Evolutionary conservation across 2,329 filamentous ascomycete genomes (phyloP).

Genomic region (Aspergillus fumigatus): DNA sequence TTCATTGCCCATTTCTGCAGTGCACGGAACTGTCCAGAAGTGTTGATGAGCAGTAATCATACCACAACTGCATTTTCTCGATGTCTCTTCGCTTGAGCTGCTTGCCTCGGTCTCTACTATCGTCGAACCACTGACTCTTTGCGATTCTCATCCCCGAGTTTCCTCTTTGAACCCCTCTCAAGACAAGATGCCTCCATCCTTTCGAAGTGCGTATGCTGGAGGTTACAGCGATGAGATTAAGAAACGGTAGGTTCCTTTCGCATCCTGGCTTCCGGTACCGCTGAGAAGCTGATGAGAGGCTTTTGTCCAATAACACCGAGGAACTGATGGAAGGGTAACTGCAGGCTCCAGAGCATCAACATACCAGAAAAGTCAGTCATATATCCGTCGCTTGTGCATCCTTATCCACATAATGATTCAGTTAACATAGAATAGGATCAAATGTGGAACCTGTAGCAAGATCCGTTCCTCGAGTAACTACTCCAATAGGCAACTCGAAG

Average conservation of each 20-base stretch:
- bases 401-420: not conserved
- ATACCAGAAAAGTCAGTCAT: constrained; percentile 31
- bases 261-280: not conserved
- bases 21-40: not conserved
- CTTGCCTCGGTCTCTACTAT: not conserved
- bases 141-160: not conserved
- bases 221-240: constrained; percentile 23
- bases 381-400: not conserved
- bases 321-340: not conserved
- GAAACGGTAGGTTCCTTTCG: constrained; percentile 15
- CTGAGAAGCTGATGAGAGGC: no score
- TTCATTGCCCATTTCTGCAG: not conserved
- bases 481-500: constrained; percentile 46
- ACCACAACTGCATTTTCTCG: not conserved
- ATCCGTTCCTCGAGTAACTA: constrained; percentile 34
- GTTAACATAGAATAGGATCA: constrained; percentile 34
- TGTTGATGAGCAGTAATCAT: not conserved
- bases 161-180: not conserved
- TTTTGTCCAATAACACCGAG: not conserved
- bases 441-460: constrained; percentile 45
- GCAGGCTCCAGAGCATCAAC: constrained; percentile 22
- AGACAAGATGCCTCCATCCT: constrained; percentile 9
- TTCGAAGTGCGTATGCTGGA: constrained; percentile 18
- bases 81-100: not conserved
- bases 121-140: not conserved